Evolutionary conservation across 2,329 filamentous ascomycete genomes (phyloP), one percentile per base, ranked within the genome.

Genomic region (Sphaerulina vaccinii): DNA sequence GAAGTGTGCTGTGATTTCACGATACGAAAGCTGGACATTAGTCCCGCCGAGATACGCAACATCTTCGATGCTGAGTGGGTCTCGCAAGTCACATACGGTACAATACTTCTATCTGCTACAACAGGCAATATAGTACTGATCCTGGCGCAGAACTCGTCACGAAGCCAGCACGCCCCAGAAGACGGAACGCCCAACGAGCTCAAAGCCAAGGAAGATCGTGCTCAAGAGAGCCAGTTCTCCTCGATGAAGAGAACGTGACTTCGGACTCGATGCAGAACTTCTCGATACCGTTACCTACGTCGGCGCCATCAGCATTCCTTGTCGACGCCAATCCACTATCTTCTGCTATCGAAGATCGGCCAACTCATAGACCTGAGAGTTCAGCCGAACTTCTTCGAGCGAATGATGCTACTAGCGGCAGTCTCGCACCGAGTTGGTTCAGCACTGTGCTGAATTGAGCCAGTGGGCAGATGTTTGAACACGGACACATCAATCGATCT

Each of bases 11-110:
- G 23, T 23, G 51, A 53, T 5, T 53, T 51, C 22, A 55, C 49
- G 10, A 33, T 52, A 16, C 38, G 40, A 9, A 55, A 55, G 37
- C 39, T 56, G 40, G 45, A 47, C 18, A 36, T 47, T n/a, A 42
- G 24, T 5, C 21, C 23, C 9, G 21, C 15, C 6, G 44, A 52
- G 42, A 56, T 41, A 27, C 44, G 44, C 16, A 24, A 40, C 4
- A 22, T 56, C 13, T 53, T 56, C 40, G 54, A 56, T 44, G 50
- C 51, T 21, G 50, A 56, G 15, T 47, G 54, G 54, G 50, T 50
- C n/a, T 40, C 54, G 16, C 46, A 50, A 42, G 50, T 53, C 21
- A 53, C 40, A 13, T 56, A 56, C n/a, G 54, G 45, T 48, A 48
- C 22, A 5, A 15, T 15, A 15, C 18, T n/a, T 37, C 36, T 18